Percentiles rank a stretch among this genome's conserved stretches.
Evolutionary conservation across 129 eudicot species (phyloP).

Genomic region (Helianthus tuberosus): DNA sequence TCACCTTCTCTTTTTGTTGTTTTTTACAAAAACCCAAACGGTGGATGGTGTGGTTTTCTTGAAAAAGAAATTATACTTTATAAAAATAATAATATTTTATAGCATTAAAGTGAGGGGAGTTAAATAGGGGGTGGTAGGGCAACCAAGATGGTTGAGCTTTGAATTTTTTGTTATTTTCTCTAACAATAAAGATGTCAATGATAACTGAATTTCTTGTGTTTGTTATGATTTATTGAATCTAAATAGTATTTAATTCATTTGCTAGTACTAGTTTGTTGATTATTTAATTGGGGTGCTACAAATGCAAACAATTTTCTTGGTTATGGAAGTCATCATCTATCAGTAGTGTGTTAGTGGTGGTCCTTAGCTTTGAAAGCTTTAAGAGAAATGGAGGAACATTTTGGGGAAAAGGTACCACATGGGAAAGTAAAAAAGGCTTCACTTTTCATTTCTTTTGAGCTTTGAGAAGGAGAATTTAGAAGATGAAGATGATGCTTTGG

Average conservation of each 20-base stretch:
- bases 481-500: conserved; percentile 30
- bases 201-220: conserved; percentile 36
- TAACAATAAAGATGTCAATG: conserved; percentile 47
- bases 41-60: conserved; percentile 20
- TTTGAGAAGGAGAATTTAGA: conserved; percentile 37
- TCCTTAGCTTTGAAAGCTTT: conserved; percentile 38
- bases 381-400: conserved; percentile 38
- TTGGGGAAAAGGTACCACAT: conserved; percentile 43
- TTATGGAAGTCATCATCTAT: conserved; percentile 19
- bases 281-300: conserved; percentile 16
- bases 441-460: conserved; percentile 33
- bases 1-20: conserved; percentile 44
- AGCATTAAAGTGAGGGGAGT: conserved; percentile 47
- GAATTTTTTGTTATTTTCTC: conserved; percentile 48
- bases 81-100: conserved; percentile 4
- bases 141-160: conserved; percentile 44
- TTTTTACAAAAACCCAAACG: conserved; percentile 19
- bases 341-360: conserved; percentile 42
- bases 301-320: background rate
- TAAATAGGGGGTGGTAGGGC: conserved; percentile 35
- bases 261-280: background rate
- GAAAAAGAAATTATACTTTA: conserved; percentile 13
- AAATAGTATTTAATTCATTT: conserved; percentile 13
- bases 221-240: conserved; percentile 25
- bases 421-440: conserved; percentile 41